Percentiles rank a stretch among this genome's conserved stretches.
Evolutionary conservation across 371 early-diverging fungal species (phyloP).

Genomic region (Mortierella sp.): DNA sequence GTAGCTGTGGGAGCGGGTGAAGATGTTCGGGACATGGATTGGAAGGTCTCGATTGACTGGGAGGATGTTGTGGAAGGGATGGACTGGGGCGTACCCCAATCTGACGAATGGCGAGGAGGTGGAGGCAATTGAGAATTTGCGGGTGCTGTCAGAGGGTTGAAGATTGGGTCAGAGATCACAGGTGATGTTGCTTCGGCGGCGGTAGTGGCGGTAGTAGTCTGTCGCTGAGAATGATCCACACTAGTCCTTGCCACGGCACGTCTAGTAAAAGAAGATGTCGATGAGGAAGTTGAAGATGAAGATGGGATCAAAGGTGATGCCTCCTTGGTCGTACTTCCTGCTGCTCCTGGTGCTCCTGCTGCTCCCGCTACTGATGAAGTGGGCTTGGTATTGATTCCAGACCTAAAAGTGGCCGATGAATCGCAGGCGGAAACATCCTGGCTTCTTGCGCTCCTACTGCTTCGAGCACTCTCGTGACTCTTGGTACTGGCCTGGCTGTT

Average conservation of each 20-base stretch:
- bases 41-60: conserved; percentile 54
- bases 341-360: neutral
- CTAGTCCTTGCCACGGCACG: conserved; percentile 9
- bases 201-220: neutral
- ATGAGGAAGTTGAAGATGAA: neutral
- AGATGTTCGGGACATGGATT: conserved; percentile 48
- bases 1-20: conserved; percentile 25
- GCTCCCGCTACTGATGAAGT: neutral
- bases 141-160: conserved; percentile 30
- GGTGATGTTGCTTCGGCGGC: neutral
- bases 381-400: conserved; percentile 6
- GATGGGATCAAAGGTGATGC: neutral
- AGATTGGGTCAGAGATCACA: conserved; percentile 16
- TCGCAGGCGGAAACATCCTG: conserved; percentile 24
- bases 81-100: neutral
- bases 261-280: neutral
- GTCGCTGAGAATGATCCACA: conserved; percentile 12
- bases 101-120: conserved; percentile 5
- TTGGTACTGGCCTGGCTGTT: conserved; percentile 46
- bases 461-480: conserved; percentile 44
- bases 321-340: conserved; percentile 4
- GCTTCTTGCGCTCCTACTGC: conserved; percentile 32
- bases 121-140: neutral
- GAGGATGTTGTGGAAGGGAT: conserved; percentile 19
- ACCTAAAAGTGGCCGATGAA: neutral